Evolutionary conservation across 2,329 filamentous ascomycete species (phyloP).

Genomic region (Thelonectria olida): DNA sequence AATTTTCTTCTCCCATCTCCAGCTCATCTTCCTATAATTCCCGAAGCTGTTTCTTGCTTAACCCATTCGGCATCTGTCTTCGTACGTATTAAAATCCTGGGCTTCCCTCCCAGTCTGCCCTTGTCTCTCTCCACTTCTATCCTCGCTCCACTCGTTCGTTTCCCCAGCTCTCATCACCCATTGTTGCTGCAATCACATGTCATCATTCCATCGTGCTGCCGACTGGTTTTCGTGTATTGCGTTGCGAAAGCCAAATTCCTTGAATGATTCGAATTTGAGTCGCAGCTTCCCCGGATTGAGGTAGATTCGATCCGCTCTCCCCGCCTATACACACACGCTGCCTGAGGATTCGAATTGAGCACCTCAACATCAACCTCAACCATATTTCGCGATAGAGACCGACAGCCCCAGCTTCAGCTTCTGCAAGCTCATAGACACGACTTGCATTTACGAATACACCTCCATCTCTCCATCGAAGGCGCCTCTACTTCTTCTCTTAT

Average conservation of each 20-base stretch:
- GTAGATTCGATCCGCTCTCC: neutral
- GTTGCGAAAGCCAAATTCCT: neutral
- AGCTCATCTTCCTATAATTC: slow-evolving; percentile 1
- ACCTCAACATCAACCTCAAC: neutral
- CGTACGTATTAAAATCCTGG: too few relatives aligned
- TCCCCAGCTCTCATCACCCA: slow-evolving; percentile 4
- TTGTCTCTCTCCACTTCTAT: slow-evolving; percentile 9
- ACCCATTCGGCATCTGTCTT: too few relatives aligned
- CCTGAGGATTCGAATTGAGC: neutral
- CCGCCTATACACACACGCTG: neutral
- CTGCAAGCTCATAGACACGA: too few relatives aligned
- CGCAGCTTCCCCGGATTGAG: slow-evolving; percentile 1
- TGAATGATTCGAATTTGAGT: slow-evolving; percentile 13
- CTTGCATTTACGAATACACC: neutral
- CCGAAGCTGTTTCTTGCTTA: too few relatives aligned
- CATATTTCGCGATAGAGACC: too few relatives aligned
- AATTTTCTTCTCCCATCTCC: neutral
- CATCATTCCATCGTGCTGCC: slow-evolving; percentile 18
- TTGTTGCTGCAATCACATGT: slow-evolving; percentile 34
- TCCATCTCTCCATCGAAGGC: neutral
- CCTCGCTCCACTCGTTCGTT: slow-evolving; percentile 10
- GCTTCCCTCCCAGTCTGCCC: slow-evolving; percentile 9
- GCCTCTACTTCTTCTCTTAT: slow-evolving; percentile 14
- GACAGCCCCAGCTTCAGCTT: neutral
- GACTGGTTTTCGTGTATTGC: slow-evolving; percentile 9